phyloP scores from a whole-genome alignment of 345 rosid species.

The Tarenaya hassleriana region DNA sequence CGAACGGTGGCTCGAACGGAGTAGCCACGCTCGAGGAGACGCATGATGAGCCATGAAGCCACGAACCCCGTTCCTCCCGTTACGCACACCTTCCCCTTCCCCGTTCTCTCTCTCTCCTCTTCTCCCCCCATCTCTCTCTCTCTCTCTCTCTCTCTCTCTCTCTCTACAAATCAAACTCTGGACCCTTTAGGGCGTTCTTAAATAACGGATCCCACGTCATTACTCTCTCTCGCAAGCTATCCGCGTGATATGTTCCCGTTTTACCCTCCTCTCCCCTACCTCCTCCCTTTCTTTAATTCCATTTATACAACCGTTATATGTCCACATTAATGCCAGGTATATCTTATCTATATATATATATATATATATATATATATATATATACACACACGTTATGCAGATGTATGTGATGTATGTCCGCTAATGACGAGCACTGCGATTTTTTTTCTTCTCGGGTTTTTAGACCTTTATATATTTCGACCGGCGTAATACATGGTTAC shows the following conservation, averaged over 20 bases:
- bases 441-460: too few species aligned
- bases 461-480: too few species aligned
- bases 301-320: conserved; percentile 17
- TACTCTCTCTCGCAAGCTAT: conserved; percentile 30
- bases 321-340: too few species aligned
- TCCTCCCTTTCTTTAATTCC: conserved; percentile 15
- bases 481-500: too few species aligned
- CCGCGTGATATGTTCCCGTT: conserved; percentile 39
- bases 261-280: conserved; percentile 31
- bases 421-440: too few species aligned
- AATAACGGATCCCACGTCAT: conserved; percentile 39
- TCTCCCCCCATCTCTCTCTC: conserved; percentile 20
- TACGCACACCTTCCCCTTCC: conserved; percentile 39
- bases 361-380: too few species aligned
- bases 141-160: conserved; percentile 21
- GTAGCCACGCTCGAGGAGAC: conserved; percentile 47
- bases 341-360: too few species aligned
- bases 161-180: conserved; percentile 21
- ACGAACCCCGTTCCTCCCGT: conserved; percentile 53
- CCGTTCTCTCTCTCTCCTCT: conserved; percentile 19
- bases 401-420: too few species aligned
- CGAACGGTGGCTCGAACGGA: conserved; percentile 47
- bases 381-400: too few species aligned
- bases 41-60: conserved; percentile 54
- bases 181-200: conserved; percentile 30